Evolutionary conservation across 306 rosid genomes (phyloP).

Genomic region (Cercis canadensis): DNA sequence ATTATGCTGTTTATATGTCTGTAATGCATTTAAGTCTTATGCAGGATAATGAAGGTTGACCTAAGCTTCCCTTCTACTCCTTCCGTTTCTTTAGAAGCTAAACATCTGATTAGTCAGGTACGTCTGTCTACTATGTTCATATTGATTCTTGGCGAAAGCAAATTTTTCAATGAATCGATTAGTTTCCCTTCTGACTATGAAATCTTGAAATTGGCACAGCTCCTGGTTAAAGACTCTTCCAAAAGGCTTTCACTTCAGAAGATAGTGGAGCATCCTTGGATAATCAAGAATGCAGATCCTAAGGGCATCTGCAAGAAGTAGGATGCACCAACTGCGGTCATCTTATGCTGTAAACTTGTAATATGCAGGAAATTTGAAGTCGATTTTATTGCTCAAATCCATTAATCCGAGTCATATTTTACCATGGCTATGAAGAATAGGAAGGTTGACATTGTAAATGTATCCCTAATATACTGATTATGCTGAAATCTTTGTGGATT

Average conservation of each 20-base stretch:
- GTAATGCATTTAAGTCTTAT: constrained; percentile 17
- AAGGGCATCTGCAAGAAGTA: constrained; percentile 53
- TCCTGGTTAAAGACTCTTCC: constrained; percentile 80
- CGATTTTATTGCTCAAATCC: too few relatives aligned
- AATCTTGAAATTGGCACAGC: constrained; percentile 56
- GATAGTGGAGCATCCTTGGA: constrained; percentile 90
- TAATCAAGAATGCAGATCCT: constrained; percentile 70
- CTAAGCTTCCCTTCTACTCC: constrained; percentile 69
- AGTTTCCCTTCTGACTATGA: constrained; percentile 13
- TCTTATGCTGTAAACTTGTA: background rate
- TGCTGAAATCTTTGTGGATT: background rate
- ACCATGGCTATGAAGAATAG: too few relatives aligned
- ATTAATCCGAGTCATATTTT: too few relatives aligned
- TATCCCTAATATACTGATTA: too few relatives aligned
- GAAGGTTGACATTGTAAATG: too few relatives aligned
- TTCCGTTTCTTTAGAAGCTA: constrained; percentile 68
- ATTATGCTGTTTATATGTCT: background rate
- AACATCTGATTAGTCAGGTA: constrained; percentile 72
- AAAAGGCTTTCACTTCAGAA: constrained; percentile 76
- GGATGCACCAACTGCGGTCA: constrained; percentile 22
- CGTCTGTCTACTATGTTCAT: constrained; percentile 17
- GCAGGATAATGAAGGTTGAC: constrained; percentile 78
- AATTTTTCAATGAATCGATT: constrained; percentile 4
- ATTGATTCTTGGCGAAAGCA: constrained; percentile 4
- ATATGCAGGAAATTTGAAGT: background rate